Conservation (phyloP, 148 eudicot genomes). For the Rhododendron henanense region DNA sequence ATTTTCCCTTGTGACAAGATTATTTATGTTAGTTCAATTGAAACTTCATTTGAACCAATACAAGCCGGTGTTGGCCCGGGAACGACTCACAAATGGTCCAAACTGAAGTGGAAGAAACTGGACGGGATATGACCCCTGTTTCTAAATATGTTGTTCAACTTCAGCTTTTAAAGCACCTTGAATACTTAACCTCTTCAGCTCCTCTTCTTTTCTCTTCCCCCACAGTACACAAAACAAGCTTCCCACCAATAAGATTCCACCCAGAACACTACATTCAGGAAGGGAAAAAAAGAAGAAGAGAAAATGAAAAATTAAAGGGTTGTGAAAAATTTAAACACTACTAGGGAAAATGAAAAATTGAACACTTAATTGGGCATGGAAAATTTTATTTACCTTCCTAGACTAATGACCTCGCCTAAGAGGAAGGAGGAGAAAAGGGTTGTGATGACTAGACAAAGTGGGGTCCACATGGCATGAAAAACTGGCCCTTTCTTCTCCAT, state of each 20-base stretch:
- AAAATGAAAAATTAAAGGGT: background rate
- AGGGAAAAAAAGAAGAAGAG: background rate
- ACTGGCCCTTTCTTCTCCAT: too few relatives aligned
- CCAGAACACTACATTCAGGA: background rate
- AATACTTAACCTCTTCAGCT: background rate
- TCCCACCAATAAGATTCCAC: slow-evolving; percentile 8
- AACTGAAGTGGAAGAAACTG: too few relatives aligned
- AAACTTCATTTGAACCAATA: background rate
- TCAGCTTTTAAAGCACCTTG: slow-evolving; percentile 3
- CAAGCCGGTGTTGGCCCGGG: background rate
- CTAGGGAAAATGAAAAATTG: too few relatives aligned
- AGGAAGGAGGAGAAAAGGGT: slow-evolving; percentile 1
- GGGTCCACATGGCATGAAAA: slow-evolving; percentile 10
- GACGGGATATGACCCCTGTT: background rate
- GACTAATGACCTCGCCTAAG: background rate
- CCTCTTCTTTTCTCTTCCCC: slow-evolving; percentile 4
- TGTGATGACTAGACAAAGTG: slow-evolving; percentile 1
- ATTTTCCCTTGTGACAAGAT: background rate
- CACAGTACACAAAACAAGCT: background rate
- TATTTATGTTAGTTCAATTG: background rate
- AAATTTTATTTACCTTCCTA: slow-evolving; percentile 1
- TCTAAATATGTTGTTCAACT: background rate
- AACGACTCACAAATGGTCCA: too few relatives aligned
- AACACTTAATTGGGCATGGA: too few relatives aligned
- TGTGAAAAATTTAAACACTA: too few relatives aligned